Base-by-base conservation (phyloP, 306 rosid species). In the Vigna mungo region DNA sequence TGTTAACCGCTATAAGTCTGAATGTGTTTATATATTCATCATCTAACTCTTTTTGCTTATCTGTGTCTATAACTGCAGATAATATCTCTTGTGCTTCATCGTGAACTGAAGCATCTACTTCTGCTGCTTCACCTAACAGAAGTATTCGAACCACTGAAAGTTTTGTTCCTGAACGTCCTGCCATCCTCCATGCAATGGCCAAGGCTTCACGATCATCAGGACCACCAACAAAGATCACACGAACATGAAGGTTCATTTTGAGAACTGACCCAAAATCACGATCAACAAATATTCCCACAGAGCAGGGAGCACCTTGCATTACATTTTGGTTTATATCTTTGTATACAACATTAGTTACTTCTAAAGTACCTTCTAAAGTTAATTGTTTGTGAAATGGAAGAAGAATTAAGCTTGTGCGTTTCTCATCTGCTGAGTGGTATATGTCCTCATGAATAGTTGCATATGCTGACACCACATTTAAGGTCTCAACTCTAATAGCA, bases 121-220 rank as follows among this genome's bases (percentile, higher is more conserved):
- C 69, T 2, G 77, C 64, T 0, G 78, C 88, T 9, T 86, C 80
- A 62, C 60, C 79, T 1, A 61, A 61, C 2, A 77, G 71, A 49
- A 79, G 46, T 13, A 89, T 81, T 41, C 92, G 59, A 54, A 84
- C 48, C 1, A 90, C 83, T 3, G 91, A 84, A 1, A 93, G 17
- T 6, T 41, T 17, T 0, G 85, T 71, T 20, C 39, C 14, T 0
- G 89, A 87, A 61, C 84, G 79, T 16, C 68, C 74, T 0, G 84
- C 79, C 88, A 92, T 88, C 47, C 91, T 84, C 88, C 81, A 74
- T 36, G 90, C 88, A 60, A 88, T 73, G 5, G 89, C 85, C 1
- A 88, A 61, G 11, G 97, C 97, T 77, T 88, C 91, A 7, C 89
- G 83, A 17, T 89, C 97, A 23, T 88, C 94, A 2, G 87, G 80